Conservation (phyloP, 2,329 filamentous ascomycete genomes). For the Lachnum nothofagi region DNA sequence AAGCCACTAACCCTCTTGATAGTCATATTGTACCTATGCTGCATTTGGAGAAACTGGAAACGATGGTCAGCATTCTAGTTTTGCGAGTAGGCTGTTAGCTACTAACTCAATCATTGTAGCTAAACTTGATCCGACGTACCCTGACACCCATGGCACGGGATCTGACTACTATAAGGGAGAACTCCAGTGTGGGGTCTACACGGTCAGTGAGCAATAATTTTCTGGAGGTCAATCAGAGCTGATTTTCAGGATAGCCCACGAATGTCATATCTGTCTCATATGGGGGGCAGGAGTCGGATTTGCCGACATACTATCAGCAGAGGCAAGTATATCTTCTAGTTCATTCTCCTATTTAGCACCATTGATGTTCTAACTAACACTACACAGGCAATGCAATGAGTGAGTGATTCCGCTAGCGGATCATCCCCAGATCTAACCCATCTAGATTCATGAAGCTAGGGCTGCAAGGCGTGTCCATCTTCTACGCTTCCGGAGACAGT, state of each 20-base stretch:
- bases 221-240: not conserved
- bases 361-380: no score
- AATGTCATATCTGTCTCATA: conserved; percentile 56
- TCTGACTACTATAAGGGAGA: conserved; percentile 2
- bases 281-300: conserved; percentile 60
- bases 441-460: conserved; percentile 52
- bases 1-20: not conserved
- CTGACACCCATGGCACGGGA: not conserved
- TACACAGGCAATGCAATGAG: conserved; percentile 49
- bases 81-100: conserved; percentile 39
- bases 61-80: conserved; percentile 39
- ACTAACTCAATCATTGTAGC: not conserved
- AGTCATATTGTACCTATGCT: conserved; percentile 42
- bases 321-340: conserved; percentile 25
- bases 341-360: not conserved
- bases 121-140: conserved; percentile 21
- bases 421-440: not conserved
- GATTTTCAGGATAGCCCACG: conserved; percentile 10
- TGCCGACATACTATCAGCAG: conserved; percentile 55
- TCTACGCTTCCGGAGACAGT: conserved; percentile 56
- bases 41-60: conserved; percentile 40
- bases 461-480: conserved; percentile 60
- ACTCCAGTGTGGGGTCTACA: conserved; percentile 18
- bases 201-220: not conserved
- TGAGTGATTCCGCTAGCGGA: conserved; percentile 25